Conservation (phyloP, 2,329 filamentous ascomycete species). For the Nemania bipapillata region DNA sequence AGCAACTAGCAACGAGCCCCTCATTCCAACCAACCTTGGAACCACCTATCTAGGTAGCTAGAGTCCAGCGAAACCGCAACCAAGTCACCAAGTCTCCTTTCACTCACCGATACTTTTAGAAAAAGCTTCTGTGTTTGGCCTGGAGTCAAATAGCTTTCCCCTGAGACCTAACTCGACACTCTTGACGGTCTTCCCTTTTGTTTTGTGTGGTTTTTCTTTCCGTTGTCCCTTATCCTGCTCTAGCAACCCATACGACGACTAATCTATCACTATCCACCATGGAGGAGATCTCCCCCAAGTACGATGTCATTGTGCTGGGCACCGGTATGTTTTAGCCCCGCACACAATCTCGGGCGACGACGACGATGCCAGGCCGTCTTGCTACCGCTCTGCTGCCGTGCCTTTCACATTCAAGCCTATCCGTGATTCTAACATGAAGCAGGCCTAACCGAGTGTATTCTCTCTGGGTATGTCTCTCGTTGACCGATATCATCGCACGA, state of each 20-base stretch:
- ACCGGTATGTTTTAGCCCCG: conserved; percentile 74
- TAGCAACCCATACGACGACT: conserved; percentile 41
- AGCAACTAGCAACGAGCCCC: conserved; percentile 44
- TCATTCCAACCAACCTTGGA: conserved; percentile 40
- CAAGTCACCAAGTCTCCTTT: conserved; percentile 26
- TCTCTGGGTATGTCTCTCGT: conserved; percentile 79
- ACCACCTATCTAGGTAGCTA: conserved; percentile 34
- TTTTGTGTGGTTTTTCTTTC: conserved; percentile 29
- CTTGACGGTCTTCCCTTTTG: conserved; percentile 45
- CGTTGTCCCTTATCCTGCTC: too few species aligned
- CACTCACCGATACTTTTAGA: conserved; percentile 50
- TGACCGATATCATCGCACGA: conserved; percentile 22
- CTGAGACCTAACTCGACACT: conserved; percentile 16
- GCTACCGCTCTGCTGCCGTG: too few species aligned
- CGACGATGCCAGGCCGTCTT: conserved; percentile 25
- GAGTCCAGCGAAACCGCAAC: conserved; percentile 28
- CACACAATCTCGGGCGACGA: conserved; percentile 42
- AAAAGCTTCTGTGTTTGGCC: conserved; percentile 39
- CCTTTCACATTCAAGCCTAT: too few species aligned
- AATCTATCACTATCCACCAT: conserved; percentile 64
- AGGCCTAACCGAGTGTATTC: conserved; percentile 98
- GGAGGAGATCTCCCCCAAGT: conserved; percentile 98
- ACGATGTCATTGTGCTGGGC: conserved; percentile 98
- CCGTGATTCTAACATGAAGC: conserved; percentile 34
- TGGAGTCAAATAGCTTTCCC: conserved; percentile 39